phyloP scores from a whole-genome alignment of 1,139 yeast species.

The Zygoascus sp. region DNA sequence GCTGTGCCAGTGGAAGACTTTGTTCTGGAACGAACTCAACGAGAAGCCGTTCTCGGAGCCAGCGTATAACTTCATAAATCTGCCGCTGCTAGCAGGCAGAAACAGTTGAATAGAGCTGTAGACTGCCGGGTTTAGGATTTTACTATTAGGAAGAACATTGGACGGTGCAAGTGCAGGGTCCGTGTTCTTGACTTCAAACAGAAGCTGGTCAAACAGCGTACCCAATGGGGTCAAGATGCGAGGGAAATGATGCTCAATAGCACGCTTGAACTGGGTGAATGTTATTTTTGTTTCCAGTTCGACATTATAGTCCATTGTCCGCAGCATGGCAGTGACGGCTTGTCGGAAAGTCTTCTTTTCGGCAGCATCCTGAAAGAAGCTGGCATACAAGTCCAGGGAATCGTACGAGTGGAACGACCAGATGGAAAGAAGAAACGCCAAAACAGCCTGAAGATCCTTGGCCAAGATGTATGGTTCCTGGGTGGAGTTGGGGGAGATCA shows the following conservation, averaged over 20 bases:
- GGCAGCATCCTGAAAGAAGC: constrained; percentile 3
- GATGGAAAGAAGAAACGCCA: constrained; percentile 6
- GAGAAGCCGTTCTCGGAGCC: constrained; percentile 83
- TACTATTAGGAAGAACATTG: neutral
- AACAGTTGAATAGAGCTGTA: neutral
- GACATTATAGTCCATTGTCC: constrained; percentile 20
- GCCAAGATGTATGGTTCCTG: constrained; percentile 5
- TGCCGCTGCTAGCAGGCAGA: constrained; percentile 21
- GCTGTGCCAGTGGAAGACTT: constrained; percentile 85
- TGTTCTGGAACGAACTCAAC: constrained; percentile 77
- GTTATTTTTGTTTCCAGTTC: constrained; percentile 22
- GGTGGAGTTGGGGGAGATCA: neutral
- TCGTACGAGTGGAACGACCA: constrained; percentile 3
- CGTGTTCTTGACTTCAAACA: constrained; percentile 15
- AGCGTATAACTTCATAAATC: constrained; percentile 59
- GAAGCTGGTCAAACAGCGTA: constrained; percentile 25
- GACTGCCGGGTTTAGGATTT: constrained; percentile 6
- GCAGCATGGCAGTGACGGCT: constrained; percentile 10
- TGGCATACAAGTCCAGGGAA: neutral
- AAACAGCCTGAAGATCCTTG: constrained; percentile 6
- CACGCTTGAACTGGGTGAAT: constrained; percentile 22
- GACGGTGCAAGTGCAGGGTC: neutral
- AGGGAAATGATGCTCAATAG: constrained; percentile 22
- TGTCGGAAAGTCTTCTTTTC: constrained; percentile 6
- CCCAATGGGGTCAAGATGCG: constrained; percentile 26